Conservation (phyloP, 768 basidiomycete species). For the Tylopilus subfusipes region DNA sequence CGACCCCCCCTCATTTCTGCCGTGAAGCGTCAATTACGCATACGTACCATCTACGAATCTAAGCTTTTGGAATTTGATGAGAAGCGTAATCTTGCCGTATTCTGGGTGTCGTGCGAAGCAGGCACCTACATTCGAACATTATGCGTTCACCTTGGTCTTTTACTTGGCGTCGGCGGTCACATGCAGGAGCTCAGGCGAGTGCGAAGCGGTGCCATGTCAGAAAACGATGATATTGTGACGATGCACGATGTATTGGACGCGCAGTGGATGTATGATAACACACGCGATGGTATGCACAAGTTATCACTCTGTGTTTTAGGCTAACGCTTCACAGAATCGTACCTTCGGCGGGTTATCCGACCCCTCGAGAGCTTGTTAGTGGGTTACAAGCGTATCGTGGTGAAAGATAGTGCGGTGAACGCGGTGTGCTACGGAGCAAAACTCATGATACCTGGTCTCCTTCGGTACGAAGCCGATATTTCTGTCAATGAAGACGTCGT, state of each 20-base stretch:
- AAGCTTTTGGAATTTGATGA: conserved; percentile 97
- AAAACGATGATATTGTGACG: conserved; percentile 97
- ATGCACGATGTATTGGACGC: conserved; percentile 99
- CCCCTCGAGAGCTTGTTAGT: conserved; percentile 92
- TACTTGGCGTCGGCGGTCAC: conserved; percentile 97
- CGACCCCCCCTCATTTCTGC: conserved; percentile 98
- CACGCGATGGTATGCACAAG: conserved; percentile 72
- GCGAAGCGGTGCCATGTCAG: conserved; percentile 92
- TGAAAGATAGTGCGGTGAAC: conserved; percentile 98
- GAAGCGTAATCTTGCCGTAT: conserved; percentile 92
- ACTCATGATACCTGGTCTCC: conserved; percentile 97
- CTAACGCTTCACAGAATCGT: conserved; percentile 65
- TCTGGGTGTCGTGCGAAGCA: conserved; percentile 99
- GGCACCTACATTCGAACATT: conserved; percentile 96
- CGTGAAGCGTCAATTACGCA: conserved; percentile 95
- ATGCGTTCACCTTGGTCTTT: conserved; percentile 92
- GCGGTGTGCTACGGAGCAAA: conserved; percentile 99
- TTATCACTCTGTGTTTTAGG: conserved; percentile 1
- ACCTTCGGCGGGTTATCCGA: conserved; percentile 90
- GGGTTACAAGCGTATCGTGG: conserved; percentile 97
- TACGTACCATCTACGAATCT: conserved; percentile 95
- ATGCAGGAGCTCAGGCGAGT: conserved; percentile 99
- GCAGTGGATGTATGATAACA: conserved; percentile 98
- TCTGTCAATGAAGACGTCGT: conserved; percentile 94
- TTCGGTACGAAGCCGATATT: conserved; percentile 95